Percentiles rank a stretch among this genome's conserved stretches.
phyloP scores from a whole-genome alignment of 2,329 filamentous ascomycete species.

The Ophiostoma himal-ulmi region DNA sequence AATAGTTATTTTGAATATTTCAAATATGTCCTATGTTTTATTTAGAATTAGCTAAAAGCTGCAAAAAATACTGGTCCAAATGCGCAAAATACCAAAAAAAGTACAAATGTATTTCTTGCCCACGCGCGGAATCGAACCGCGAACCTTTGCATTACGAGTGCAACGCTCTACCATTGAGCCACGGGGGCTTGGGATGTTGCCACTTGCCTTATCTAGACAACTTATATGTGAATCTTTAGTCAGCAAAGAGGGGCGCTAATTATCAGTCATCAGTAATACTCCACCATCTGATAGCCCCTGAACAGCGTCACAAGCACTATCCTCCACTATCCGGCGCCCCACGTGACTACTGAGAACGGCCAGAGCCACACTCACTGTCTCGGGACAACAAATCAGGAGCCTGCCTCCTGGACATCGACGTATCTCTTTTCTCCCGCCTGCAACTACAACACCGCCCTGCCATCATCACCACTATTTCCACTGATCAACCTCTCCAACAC shows the following conservation, averaged over 20 bases:
- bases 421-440: constrained; percentile 12
- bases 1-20: not conserved
- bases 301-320: constrained; percentile 4
- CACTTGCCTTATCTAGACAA: not conserved
- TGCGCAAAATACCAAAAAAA: not conserved
- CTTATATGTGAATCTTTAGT: not conserved
- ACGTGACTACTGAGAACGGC: constrained; percentile 9
- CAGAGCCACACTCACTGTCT: constrained; percentile 1
- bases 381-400: constrained; percentile 15
- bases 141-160: constrained; percentile 16
- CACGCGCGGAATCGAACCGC: constrained; percentile 14
- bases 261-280: not conserved
- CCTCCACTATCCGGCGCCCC: not conserved
- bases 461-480: constrained; percentile 7
- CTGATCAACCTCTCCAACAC: not conserved
- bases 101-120: not conserved
- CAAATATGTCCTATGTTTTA: too few species aligned
- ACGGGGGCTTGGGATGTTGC: constrained; percentile 12
- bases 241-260: constrained; percentile 4
- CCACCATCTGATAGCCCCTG: constrained; percentile 15
- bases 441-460: constrained; percentile 6
- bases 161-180: constrained; percentile 17
- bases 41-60: too few species aligned
- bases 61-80: too few species aligned
- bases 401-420: constrained; percentile 12